Conservation (phyloP, 208 protist species). For the Trichomonas tenax region DNA sequence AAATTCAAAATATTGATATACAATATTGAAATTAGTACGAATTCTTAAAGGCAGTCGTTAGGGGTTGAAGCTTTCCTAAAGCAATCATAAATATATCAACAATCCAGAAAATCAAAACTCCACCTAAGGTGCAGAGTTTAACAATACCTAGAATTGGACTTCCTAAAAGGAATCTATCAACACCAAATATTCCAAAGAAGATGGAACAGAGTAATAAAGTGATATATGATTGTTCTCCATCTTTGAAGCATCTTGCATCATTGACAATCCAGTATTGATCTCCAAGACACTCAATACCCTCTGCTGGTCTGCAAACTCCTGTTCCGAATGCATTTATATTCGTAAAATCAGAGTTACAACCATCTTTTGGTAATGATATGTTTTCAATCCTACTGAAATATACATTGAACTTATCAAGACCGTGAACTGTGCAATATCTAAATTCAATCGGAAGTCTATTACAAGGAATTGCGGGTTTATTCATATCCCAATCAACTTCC, state of each 20-base stretch:
- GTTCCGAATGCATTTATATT: background rate
- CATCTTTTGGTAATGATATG: background rate
- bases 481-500: background rate
- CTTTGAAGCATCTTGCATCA: background rate
- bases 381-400: background rate
- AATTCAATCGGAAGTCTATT: background rate
- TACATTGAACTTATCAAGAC: background rate
- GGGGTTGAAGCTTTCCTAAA: background rate
- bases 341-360: background rate
- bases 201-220: background rate
- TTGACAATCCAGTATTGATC: background rate
- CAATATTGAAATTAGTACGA: background rate
- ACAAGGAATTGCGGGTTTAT: background rate
- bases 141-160: background rate
- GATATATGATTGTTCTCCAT: background rate
- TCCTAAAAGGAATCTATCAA: background rate
- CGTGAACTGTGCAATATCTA: background rate
- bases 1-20: no score
- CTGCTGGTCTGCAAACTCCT: background rate
- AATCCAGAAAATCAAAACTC: background rate
- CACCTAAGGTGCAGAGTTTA: background rate
- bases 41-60: background rate
- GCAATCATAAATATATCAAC: conserved; percentile 5
- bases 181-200: conserved; percentile 4
- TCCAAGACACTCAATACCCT: background rate